Conservation (phyloP, 2,329 filamentous ascomycete genomes). For the Alternaria panax region DNA sequence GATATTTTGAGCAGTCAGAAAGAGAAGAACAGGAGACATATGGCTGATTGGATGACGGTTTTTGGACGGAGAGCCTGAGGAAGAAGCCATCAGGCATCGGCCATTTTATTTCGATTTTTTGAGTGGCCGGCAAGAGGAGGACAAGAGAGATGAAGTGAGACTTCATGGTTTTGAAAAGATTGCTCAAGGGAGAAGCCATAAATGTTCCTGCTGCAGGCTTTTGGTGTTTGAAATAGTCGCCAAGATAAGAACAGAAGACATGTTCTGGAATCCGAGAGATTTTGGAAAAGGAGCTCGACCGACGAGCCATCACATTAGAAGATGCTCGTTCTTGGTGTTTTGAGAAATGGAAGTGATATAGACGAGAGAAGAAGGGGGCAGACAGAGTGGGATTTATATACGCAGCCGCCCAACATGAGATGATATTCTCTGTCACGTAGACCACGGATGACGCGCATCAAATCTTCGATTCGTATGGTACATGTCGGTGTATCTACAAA, state of each 20-base stretch:
- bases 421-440: neutral
- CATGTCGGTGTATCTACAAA: neutral
- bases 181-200: neutral
- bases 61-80: too few species aligned
- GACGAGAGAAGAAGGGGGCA: neutral
- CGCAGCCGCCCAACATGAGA: neutral
- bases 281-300: neutral
- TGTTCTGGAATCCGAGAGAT: too few species aligned
- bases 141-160: neutral
- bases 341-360: neutral
- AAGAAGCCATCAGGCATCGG: too few species aligned
- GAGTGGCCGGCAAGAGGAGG: too few species aligned
- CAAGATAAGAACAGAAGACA: neutral
- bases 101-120: too few species aligned
- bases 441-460: neutral
- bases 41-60: too few species aligned
- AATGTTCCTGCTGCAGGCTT: accelerated
- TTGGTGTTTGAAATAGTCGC: neutral
- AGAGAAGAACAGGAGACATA: too few species aligned
- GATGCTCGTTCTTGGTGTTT: neutral
- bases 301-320: too few species aligned
- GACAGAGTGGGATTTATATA: neutral
- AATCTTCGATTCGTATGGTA: neutral
- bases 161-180: neutral
- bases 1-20: too few species aligned